Evolutionary conservation across 192 early-diverging fungal genomes (phyloP).

Genomic region (Chytriomyces confervae): DNA sequence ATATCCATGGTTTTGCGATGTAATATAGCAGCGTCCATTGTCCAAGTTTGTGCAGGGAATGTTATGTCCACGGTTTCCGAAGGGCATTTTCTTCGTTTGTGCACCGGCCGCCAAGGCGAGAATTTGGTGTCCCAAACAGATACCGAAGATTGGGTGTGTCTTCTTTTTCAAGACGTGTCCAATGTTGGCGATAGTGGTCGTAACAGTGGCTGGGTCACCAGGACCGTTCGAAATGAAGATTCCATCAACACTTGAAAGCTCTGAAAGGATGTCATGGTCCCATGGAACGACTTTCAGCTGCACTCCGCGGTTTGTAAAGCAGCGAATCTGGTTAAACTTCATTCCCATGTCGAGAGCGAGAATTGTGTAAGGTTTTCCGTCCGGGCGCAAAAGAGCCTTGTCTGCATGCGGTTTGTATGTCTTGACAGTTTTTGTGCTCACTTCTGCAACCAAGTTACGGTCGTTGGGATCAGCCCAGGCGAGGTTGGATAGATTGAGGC

Average conservation of each 20-base stretch:
- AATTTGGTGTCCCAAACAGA: constrained; percentile 99
- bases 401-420: constrained; percentile 73
- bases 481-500: constrained; percentile 74
- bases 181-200: constrained; percentile 77
- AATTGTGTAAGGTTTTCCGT: constrained; percentile 80
- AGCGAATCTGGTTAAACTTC: constrained; percentile 99
- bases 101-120: constrained; percentile 93
- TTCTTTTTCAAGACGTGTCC: constrained; percentile 66
- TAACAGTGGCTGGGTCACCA: constrained; percentile 90
- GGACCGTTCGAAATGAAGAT: constrained; percentile 92
- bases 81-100: constrained; percentile 94
- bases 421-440: constrained; percentile 83
- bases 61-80: constrained; percentile 99
- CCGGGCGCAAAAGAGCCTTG: constrained; percentile 54
- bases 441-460: constrained; percentile 92
- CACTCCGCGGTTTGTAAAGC: constrained; percentile 94
- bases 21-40: constrained; percentile 97
- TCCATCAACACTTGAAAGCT: constrained; percentile 63
- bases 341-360: constrained; percentile 97
- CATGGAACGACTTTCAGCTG: constrained; percentile 94
- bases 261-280: constrained; percentile 90
- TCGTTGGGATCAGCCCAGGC: constrained; percentile 93
- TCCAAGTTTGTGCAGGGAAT: constrained; percentile 97
- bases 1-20: constrained; percentile 97
- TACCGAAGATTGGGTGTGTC: constrained; percentile 96